Percentiles rank a stretch among this genome's conserved stretches.
phyloP scores from a whole-genome alignment of 2,329 filamentous ascomycete genomes.

The Mycocentrospora acerina region DNA sequence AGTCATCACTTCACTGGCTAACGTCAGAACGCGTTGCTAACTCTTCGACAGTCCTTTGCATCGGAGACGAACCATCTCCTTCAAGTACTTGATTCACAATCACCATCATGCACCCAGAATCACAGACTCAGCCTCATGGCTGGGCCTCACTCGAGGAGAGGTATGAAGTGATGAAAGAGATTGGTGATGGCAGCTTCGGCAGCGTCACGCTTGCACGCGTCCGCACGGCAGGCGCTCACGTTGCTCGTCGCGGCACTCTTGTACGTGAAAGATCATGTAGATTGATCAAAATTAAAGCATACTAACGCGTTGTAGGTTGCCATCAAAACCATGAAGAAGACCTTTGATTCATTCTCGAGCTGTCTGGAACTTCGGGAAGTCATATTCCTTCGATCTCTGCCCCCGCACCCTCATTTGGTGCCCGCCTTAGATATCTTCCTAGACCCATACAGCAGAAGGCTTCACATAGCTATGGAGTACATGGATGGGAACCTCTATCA shows the following conservation, averaged over 20 bases:
- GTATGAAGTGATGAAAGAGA: conserved; percentile 96
- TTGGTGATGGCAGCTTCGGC: conserved; percentile 97
- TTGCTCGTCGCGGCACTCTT: conserved; percentile 87
- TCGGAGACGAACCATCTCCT: conserved; percentile 2
- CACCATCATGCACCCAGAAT: conserved; percentile 70
- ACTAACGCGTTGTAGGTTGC: conserved; percentile 67
- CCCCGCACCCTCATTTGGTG: conserved; percentile 87
- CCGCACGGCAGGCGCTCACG: conserved; percentile 81
- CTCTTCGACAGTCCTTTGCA: conserved; percentile 13
- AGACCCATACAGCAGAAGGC: conserved; percentile 91
- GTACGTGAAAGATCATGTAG: conserved; percentile 59
- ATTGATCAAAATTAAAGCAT: conserved; percentile 5
- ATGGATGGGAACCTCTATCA: conserved; percentile 99
- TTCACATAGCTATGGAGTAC: conserved; percentile 98
- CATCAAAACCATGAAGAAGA: conserved; percentile 99
- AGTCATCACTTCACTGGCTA: conserved; percentile 23
- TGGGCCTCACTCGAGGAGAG: conserved; percentile 79
- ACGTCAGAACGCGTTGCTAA: conserved; percentile 3
- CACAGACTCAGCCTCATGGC: conserved; percentile 70
- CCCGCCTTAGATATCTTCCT: conserved; percentile 97
- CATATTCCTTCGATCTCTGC: conserved; percentile 89
- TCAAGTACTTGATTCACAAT: conserved; percentile 17
- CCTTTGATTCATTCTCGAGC: conserved; percentile 85
- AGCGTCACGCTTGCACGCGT: conserved; percentile 92
- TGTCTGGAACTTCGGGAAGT: conserved; percentile 95